Evolutionary conservation across 202 grass and related monocot species (phyloP).

Genomic region (Miscanthus sacchariflorus): DNA sequence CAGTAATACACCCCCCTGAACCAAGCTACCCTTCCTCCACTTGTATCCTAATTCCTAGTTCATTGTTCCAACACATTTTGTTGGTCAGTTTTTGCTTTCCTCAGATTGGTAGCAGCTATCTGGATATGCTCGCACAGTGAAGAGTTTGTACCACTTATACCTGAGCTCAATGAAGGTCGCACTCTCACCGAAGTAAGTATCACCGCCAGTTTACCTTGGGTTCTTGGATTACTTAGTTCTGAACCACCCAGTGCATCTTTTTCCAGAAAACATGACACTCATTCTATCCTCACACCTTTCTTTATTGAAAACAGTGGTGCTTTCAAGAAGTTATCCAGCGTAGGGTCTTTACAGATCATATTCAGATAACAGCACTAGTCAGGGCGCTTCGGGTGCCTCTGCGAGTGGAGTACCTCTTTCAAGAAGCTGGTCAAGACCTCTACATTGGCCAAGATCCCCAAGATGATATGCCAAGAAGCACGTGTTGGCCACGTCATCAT

Average conservation of each 20-base stretch:
- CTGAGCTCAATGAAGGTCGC: not conserved
- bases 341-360: not conserved
- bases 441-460: slow-evolving; percentile 3
- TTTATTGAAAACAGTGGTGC: slow-evolving; percentile 55
- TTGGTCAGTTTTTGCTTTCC: slow-evolving; percentile 54
- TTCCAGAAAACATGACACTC: slow-evolving; percentile 13
- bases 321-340: not conserved
- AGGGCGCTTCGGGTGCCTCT: slow-evolving; percentile 31
- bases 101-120: slow-evolving; percentile 54
- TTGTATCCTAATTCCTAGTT: slow-evolving; percentile 27
- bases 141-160: not conserved
- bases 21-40: slow-evolving; percentile 5
- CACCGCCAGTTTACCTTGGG: not conserved
- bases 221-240: slow-evolving; percentile 12
- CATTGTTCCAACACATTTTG: slow-evolving; percentile 40
- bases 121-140: slow-evolving; percentile 40
- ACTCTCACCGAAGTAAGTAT: slow-evolving; percentile 44
- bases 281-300: not conserved
- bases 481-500: not conserved
- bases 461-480: slow-evolving; percentile 19
- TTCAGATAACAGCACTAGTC: slow-evolving; percentile 40
- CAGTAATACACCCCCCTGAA: slow-evolving; percentile 42
- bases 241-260: slow-evolving; percentile 10
- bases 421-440: slow-evolving; percentile 12
- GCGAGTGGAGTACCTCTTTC: slow-evolving; percentile 35